Evolutionary conservation across 306 rosid species (phyloP), one percentile per base, ranked within the genome.

Genomic region (Dalbergia cochinchinensis): DNA sequence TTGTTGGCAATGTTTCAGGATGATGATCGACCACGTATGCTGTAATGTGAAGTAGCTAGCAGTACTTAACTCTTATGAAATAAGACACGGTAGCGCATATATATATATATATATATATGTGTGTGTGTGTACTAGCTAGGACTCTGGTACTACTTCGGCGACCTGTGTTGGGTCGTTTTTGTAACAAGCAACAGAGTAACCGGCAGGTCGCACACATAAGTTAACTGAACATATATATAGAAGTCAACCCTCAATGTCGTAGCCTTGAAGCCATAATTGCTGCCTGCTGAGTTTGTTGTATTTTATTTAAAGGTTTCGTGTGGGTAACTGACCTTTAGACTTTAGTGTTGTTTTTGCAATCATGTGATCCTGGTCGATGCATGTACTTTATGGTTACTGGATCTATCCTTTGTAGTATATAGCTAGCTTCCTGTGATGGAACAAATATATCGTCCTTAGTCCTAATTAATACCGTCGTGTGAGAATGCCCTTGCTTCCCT

Each of bases 111-210:
- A 20, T 20, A 20, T 20, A n/a, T n/a, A n/a, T n/a, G n/a, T n/a
- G n/a, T n/a, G n/a, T n/a, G n/a, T n/a, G n/a, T n/a, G n/a, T n/a
- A n/a, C 4, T 35, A 35, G 41, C 41, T 59, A 74, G 33, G 9
- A 39, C 26, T 68, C 11, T 48, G 39, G 51, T 59, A 69, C 59
- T 80, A 64, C 74, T 54, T 63, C 5, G 69, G 76, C 63, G 59
- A 84, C 62, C 16, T 64, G 75, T 79, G 78, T 79, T 77, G 82
- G 85, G 76, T 85, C 42, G 55, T 79, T 73, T 82, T 84, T 63
- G 76, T 79, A 70, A 63, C 69, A 62, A 53, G 20, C 19, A 71
- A 9, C 33, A 8, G 4, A 31, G 16, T n/a, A 34, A 53, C 50
- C 16, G 10, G 44, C 85, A 71, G 73, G 76, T 76, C 31, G 76